Base-by-base conservation (phyloP, 305 asterid genomes). In the Fraxinus baroniana region DNA sequence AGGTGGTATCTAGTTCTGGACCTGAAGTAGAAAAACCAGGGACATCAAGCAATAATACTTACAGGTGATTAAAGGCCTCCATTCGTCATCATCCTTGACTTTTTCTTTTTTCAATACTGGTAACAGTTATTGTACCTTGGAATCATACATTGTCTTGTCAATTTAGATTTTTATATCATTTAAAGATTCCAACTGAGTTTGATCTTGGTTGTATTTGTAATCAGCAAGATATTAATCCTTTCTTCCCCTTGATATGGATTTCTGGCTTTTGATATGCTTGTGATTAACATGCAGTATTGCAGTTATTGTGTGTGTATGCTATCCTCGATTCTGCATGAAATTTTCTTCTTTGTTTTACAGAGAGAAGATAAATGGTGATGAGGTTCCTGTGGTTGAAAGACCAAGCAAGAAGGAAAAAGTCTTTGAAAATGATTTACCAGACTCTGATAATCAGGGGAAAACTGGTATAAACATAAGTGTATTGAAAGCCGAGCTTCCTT, bases 401-500 rank as follows among this genome's bases (percentile, higher is more conserved):
- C 30, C 12, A 5, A 60, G 70, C 70, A 60, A 7, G 70, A 60
- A 60, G 64, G 92, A 80, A 82, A 90, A 89, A 78, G 78, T 79
- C 71, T 74, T 80, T 80, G 94, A 91, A 79, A 88, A 71, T 85
- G 89, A 86, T 84, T n/a, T 70, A 49, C 66, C 81, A 77, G 95
- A 89, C 81, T 52, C 88, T 87, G 95, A 87, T 78, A 85, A 86
- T 80, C 88, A 83, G 82, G 89, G 70, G 80, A 88, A 85, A 74
- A 76, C 76, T 85, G 93, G 88, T 82, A 81, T 87, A 39, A 83
- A 64, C 85, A 90, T 85, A 87, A 88, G 87, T 52, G 93, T 82
- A 82, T 89, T 90, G 83, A 90, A 83, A 87, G 77, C 88, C 36
- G 97, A 97, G 83, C 78, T 86, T 83, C 89, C 76, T 74, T n/a